Percentiles rank a stretch among this genome's conserved stretches.
These are phyloP conservation scores for Phytopythium cucurbitacearum DNA, from an alignment of 352 stramenopile species.

Conservation along the genomic window DNA sequence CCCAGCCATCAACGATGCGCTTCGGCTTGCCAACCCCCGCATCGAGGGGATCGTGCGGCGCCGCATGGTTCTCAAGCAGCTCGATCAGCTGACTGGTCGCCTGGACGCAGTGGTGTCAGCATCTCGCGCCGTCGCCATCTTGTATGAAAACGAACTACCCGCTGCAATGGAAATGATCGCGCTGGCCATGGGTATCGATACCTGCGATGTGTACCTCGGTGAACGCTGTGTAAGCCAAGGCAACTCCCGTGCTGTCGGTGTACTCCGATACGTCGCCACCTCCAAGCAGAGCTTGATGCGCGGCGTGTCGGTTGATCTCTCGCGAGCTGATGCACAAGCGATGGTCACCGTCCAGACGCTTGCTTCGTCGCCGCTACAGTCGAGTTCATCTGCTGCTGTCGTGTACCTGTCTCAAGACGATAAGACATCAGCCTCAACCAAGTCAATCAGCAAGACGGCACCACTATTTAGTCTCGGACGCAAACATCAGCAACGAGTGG, in stretches of 20 bases:
- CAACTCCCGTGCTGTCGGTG: too few species aligned
- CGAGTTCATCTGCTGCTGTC: neutral
- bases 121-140: neutral
- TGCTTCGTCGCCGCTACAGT: neutral
- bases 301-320: conserved; percentile 26
- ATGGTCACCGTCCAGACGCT: conserved; percentile 46
- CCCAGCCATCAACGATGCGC: conserved; percentile 36
- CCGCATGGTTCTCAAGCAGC: conserved; percentile 16
- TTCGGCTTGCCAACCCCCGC: conserved; percentile 37
- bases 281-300: conserved; percentile 50
- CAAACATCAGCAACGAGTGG: conserved; percentile 1
- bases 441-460: too few species aligned
- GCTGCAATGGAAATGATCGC: conserved; percentile 26
- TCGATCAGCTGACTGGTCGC: conserved; percentile 15
- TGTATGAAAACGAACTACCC: conserved; percentile 13
- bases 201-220: conserved; percentile 51
- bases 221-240: conserved; percentile 12
- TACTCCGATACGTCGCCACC: conserved; percentile 28
- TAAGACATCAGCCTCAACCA: too few species aligned
- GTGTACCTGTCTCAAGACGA: conserved; percentile 27
- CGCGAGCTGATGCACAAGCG: conserved; percentile 15
- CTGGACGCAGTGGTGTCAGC: conserved; percentile 5
- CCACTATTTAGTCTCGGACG: too few species aligned
- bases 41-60: conserved; percentile 42
- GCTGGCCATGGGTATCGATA: conserved; percentile 16